Conservation (phyloP, 495 filamentous ascomycete species). For the Neurospora sp. region DNA sequence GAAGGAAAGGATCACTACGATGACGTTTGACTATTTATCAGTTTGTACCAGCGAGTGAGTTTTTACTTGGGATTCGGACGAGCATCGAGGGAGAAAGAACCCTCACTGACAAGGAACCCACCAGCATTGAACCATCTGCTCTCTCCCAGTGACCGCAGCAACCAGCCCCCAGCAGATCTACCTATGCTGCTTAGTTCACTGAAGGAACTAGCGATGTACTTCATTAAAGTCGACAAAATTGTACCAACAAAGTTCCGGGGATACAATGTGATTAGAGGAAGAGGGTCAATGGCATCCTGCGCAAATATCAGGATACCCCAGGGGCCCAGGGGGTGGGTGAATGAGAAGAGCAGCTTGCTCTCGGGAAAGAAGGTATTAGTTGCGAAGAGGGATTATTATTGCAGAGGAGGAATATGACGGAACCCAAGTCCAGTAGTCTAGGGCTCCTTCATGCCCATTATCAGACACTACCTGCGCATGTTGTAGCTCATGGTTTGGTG, state of each 20-base stretch:
- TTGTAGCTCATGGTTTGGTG: too few relatives aligned
- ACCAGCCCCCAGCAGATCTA: not conserved
- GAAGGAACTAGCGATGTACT: not conserved
- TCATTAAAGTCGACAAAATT: not conserved
- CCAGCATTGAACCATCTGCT: not conserved
- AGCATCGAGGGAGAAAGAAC: not conserved
- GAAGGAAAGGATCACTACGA: not conserved
- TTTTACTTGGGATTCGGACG: not conserved
- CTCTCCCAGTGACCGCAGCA: not conserved
- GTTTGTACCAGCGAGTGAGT: not conserved
- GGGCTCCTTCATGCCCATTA: too few relatives aligned
- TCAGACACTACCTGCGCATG: too few relatives aligned
- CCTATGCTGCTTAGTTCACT: not conserved
- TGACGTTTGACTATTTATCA: not conserved
- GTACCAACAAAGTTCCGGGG: not conserved
- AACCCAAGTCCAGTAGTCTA: too few relatives aligned
- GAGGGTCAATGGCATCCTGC: not conserved
- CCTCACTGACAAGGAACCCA: not conserved
- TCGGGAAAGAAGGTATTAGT: too few relatives aligned
- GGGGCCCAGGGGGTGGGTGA: too few relatives aligned
- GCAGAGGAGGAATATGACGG: too few relatives aligned
- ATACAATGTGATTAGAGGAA: not conserved
- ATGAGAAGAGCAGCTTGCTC: too few relatives aligned
- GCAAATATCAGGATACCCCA: too few relatives aligned
- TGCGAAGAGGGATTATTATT: too few relatives aligned